A percentile compares a stretch with the other conserved stretches of the same genome.
Evolutionary conservation across 495 filamentous ascomycete genomes (phyloP).

Genomic region (Mytilinidion resinicola): DNA sequence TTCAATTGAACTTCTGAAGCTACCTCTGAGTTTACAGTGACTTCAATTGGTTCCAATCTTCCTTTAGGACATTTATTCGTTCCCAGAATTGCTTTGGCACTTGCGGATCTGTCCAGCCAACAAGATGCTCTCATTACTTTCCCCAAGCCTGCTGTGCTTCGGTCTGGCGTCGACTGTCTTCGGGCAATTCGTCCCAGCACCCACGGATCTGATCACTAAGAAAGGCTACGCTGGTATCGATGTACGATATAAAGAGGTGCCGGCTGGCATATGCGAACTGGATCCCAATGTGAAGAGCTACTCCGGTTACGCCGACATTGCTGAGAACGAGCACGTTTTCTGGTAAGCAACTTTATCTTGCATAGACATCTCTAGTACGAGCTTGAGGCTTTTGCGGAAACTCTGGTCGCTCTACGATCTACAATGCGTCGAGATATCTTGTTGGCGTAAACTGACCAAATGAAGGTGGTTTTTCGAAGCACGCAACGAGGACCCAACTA

Average conservation of each 20-base stretch:
- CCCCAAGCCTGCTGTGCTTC: too few relatives aligned
- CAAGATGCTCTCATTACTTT: too few relatives aligned
- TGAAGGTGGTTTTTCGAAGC: conserved; percentile 45
- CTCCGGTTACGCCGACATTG: conserved; percentile 60
- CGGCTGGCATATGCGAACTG: conserved; percentile 58
- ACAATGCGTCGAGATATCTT: background rate
- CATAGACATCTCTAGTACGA: background rate
- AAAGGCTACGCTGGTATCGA: conserved; percentile 46
- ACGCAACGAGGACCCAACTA: conserved; percentile 36
- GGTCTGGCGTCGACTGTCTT: conserved; percentile 13
- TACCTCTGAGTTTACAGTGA: too few relatives aligned
- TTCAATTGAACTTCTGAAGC: too few relatives aligned
- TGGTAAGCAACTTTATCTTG: conserved; percentile 28
- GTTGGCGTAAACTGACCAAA: background rate
- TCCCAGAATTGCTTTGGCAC: too few relatives aligned
- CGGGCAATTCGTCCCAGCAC: conserved; percentile 56
- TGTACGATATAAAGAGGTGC: conserved; percentile 55
- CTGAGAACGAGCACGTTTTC: conserved; percentile 56
- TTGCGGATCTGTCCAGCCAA: too few relatives aligned
- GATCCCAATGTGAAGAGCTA: conserved; percentile 60
- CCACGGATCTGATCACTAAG: conserved; percentile 47
- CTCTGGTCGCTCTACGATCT: background rate
- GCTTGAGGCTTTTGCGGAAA: background rate
- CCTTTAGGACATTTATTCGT: too few relatives aligned
- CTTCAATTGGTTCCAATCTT: too few relatives aligned